These are phyloP conservation scores for Penicillium fimorum DNA, from an alignment of 495 filamentous ascomycete genomes.

Conservation along the genomic window DNA sequence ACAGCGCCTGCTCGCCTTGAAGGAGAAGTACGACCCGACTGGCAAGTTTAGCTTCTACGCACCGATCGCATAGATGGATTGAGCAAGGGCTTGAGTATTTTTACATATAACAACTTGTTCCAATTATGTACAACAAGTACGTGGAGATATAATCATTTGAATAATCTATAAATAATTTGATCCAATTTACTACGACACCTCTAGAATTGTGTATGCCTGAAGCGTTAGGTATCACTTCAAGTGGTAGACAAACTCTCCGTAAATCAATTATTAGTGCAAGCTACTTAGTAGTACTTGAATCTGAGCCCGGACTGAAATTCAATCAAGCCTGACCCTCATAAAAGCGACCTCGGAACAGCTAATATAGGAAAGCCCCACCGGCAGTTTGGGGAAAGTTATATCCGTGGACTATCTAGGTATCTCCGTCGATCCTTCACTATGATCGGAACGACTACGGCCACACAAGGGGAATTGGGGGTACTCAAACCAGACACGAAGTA, in stretches of 20 bases:
- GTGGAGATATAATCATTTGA: background rate
- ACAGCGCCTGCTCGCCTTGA: slow-evolving; percentile 42
- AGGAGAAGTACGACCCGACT: slow-evolving; percentile 55
- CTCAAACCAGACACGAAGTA: background rate
- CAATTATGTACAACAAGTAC: background rate
- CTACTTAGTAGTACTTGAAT: too few species aligned
- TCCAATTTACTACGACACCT: background rate
- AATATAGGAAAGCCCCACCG: background rate
- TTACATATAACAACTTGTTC: background rate
- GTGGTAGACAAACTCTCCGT: background rate
- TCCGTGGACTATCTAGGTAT: too few species aligned
- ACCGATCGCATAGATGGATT: slow-evolving; percentile 33
- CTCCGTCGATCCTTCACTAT: slow-evolving; percentile 8
- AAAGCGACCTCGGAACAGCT: background rate
- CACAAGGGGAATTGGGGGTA: background rate
- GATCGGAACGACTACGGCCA: background rate
- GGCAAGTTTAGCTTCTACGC: slow-evolving; percentile 54
- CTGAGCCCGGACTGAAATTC: background rate
- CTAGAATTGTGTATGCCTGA: background rate
- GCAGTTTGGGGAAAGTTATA: background rate
- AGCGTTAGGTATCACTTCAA: background rate
- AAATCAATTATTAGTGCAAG: background rate
- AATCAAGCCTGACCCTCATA: background rate
- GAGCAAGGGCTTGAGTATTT: background rate
- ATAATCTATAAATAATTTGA: background rate